Percentiles rank a stretch among this genome's conserved stretches.
These are phyloP conservation scores for Pseudonectria buxi DNA, from an alignment of 2,329 filamentous ascomycete genomes.

Conservation along the genomic window DNA sequence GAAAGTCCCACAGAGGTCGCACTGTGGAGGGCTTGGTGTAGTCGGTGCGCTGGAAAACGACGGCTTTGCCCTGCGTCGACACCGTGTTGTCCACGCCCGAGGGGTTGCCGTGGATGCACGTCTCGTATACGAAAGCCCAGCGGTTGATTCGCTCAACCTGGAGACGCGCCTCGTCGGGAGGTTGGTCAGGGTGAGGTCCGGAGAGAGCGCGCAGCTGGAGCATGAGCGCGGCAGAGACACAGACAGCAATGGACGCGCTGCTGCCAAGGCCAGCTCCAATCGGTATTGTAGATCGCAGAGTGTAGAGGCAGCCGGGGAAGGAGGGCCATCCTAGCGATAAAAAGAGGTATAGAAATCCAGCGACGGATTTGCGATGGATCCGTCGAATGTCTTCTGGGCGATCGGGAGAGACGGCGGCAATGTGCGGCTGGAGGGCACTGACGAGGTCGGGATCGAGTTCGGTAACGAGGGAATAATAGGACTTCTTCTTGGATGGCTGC, in stretches of 20 bases:
- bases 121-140: slow-evolving; percentile 95
- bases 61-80: slow-evolving; percentile 84
- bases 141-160: slow-evolving; percentile 94
- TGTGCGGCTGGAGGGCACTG: slow-evolving; percentile 71
- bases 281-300: slow-evolving; percentile 86
- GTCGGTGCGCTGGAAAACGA: slow-evolving; percentile 78
- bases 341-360: slow-evolving; percentile 87
- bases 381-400: slow-evolving; percentile 68
- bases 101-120: slow-evolving; percentile 96
- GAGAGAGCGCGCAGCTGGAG: slow-evolving; percentile 83
- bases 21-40: slow-evolving; percentile 73
- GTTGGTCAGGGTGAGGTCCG: slow-evolving; percentile 88
- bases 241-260: slow-evolving; percentile 91
- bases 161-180: slow-evolving; percentile 74
- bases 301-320: slow-evolving; percentile 79
- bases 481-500: slow-evolving; percentile 79
- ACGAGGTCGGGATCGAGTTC: slow-evolving; percentile 77
- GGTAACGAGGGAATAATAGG: slow-evolving; percentile 86
- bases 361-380: slow-evolving; percentile 75
- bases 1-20: slow-evolving; percentile 74
- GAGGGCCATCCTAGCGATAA: slow-evolving; percentile 74
- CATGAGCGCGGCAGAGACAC: slow-evolving; percentile 74
- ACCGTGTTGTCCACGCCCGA: slow-evolving; percentile 98
- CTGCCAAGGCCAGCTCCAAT: slow-evolving; percentile 87
- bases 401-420: slow-evolving; percentile 61